Conservation (phyloP, 495 filamentous ascomycete species). For the Trichoderma parareesei region DNA sequence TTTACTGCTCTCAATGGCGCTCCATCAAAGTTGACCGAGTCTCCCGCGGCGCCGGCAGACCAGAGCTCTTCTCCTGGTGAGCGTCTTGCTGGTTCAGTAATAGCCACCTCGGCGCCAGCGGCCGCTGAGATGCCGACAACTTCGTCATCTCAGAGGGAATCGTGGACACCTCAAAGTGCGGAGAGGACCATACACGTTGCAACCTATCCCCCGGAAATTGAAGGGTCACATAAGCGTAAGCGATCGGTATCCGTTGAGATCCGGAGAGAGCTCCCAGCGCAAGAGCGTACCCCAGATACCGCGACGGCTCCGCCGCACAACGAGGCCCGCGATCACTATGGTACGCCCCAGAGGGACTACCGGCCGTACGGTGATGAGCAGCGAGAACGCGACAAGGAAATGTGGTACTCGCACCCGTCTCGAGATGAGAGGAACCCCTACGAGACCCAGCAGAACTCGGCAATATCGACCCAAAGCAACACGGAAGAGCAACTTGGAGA, state of each 20-base stretch:
- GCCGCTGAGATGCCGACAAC: conserved; percentile 7
- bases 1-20: conserved; percentile 43
- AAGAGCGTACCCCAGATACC: conserved; percentile 27
- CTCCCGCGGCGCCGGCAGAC: conserved; percentile 21
- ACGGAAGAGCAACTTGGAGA: conserved; percentile 40
- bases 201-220: conserved; percentile 17
- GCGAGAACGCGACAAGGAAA: conserved; percentile 30
- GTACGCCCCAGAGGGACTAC: conserved; percentile 30
- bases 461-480: conserved; percentile 31
- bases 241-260: conserved; percentile 39
- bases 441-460: conserved; percentile 34
- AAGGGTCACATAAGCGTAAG: conserved; percentile 46
- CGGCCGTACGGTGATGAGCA: conserved; percentile 30
- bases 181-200: conserved; percentile 2
- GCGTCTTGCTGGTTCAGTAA: not conserved
- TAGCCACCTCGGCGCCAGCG: not conserved
- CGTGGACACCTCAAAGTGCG: not conserved
- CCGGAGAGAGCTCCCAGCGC: conserved; percentile 24
- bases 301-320: conserved; percentile 23
- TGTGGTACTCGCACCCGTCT: conserved; percentile 36
- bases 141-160: not conserved
- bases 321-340: conserved; percentile 36
- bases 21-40: conserved; percentile 33
- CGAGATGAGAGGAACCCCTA: conserved; percentile 35
- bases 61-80: not conserved